Base-by-base conservation (phyloP, 108 stramenopile genomes). In the Pseudonitzschia multistriata region DNA sequence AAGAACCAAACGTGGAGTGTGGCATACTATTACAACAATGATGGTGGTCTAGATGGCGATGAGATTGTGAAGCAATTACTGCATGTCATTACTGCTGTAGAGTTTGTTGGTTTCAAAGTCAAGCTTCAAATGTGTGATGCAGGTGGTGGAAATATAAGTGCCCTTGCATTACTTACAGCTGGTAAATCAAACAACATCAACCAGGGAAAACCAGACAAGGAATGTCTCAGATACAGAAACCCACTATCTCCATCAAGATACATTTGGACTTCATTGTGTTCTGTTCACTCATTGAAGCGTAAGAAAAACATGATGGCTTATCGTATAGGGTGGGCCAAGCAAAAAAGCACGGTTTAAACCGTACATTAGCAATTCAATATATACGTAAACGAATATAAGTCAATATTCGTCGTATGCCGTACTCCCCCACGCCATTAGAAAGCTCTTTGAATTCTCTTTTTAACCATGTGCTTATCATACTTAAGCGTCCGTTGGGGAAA, bases 231-330 rank as follows among this genome's bases (percentile, higher is more conserved):
- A 25, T 52, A 25, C 25, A 25, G 7, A 7, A 52, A 52, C 25
- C 50, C 50, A 6, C 6, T 52, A 17, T 6, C 24, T 25, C 50
- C 50, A 5, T 39, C 7, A 10, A 39, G 37, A 25, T 52, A 52
- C 25, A 52, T 52, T 52, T 52, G 50, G 50, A 25, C 21, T 52
- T 52, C 50, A 25, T 25, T 52, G 7, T 52, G 50, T 52, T 52
- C 50, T 25, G 1, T 52, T 6, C 50, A 52, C 19, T 21, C 0
- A 0, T 52, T 52, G 50, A 52, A 52, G 17, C 0, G 0, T 17
- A 10, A 52, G 24, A 52, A 52, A 52, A 52, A 52, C 25, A 52
- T 52, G 50, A 6, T 25, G 10, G 0, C 0, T 7, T 17, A 52
- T n/a, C n/a, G n/a, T n/a, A n/a, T n/a, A n/a, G n/a, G n/a, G n/a